These are phyloP conservation scores for Porodaedalea pini DNA, from an alignment of 1,284 basidiomycete genomes.

Conservation along the genomic window DNA sequence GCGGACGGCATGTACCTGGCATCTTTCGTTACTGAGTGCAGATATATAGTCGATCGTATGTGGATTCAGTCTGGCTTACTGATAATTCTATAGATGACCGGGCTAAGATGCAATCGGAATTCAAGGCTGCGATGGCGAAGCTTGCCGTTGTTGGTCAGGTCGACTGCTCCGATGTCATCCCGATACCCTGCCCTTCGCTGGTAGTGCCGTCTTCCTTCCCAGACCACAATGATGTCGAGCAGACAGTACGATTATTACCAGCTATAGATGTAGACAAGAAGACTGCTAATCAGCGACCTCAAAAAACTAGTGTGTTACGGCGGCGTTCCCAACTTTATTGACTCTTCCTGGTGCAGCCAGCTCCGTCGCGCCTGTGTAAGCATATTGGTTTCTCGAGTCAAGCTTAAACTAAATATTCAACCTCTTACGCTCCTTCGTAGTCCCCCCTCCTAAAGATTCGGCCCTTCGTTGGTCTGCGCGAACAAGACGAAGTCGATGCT, in stretches of 20 bases:
- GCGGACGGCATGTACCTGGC: constrained; percentile 36
- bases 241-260: constrained; percentile 8
- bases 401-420: too few relatives aligned
- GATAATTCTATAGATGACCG: constrained; percentile 29
- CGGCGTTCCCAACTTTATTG: constrained; percentile 11
- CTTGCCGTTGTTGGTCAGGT: constrained; percentile 34
- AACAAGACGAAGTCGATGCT: too few relatives aligned
- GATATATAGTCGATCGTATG: constrained; percentile 1
- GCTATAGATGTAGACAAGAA: background rate
- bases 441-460: background rate
- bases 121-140: constrained; percentile 36
- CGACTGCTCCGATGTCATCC: constrained; percentile 39
- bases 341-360: constrained; percentile 14
- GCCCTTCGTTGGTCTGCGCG: too few relatives aligned
- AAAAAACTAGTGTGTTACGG: constrained; percentile 12
- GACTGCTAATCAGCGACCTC: background rate
- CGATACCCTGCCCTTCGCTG: constrained; percentile 24
- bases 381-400: background rate
- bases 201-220: constrained; percentile 12
- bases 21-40: constrained; percentile 31
- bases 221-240: constrained; percentile 12
- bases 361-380: constrained; percentile 14
- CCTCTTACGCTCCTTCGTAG: background rate
- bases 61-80: background rate
- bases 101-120: constrained; percentile 30